Evolutionary conservation across 306 rosid genomes (phyloP).

Genomic region (Cyclanthera cordifolia): DNA sequence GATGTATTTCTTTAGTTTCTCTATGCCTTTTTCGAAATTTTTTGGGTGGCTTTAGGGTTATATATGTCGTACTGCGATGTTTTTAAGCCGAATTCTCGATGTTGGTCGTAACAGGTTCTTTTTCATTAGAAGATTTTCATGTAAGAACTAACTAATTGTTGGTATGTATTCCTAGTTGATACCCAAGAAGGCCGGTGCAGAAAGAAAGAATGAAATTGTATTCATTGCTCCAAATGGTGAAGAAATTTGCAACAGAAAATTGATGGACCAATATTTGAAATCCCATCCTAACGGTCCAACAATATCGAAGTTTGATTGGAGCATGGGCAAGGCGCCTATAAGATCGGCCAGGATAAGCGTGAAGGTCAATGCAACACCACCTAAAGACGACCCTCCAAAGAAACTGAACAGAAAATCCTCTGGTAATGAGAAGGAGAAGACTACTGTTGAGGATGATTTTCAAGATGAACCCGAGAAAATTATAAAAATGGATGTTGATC

Average conservation of each 20-base stretch:
- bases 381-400: conserved; percentile 48
- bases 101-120: background rate
- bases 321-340: conserved; percentile 79
- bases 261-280: conserved; percentile 79
- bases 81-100: background rate
- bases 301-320: conserved; percentile 75
- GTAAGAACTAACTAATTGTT: background rate
- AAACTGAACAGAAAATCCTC: conserved; percentile 61
- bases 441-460: conserved; percentile 10
- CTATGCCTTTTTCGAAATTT: background rate
- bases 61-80: background rate
- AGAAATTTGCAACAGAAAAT: conserved; percentile 49
- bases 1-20: background rate
- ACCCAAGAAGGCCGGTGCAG: conserved; percentile 66
- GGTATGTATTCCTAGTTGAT: conserved; percentile 41
- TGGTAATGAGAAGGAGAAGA: conserved; percentile 19
- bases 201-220: conserved; percentile 54
- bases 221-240: conserved; percentile 84
- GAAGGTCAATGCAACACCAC: conserved; percentile 59
- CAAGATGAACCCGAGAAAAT: conserved; percentile 1
- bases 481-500: conserved; percentile 6
- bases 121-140: background rate
- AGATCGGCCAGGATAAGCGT: conserved; percentile 80
- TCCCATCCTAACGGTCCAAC: conserved; percentile 64
- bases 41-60: background rate